Conservation (phyloP, 148 eudicot genomes). For the Vaccinium myrtillus region DNA sequence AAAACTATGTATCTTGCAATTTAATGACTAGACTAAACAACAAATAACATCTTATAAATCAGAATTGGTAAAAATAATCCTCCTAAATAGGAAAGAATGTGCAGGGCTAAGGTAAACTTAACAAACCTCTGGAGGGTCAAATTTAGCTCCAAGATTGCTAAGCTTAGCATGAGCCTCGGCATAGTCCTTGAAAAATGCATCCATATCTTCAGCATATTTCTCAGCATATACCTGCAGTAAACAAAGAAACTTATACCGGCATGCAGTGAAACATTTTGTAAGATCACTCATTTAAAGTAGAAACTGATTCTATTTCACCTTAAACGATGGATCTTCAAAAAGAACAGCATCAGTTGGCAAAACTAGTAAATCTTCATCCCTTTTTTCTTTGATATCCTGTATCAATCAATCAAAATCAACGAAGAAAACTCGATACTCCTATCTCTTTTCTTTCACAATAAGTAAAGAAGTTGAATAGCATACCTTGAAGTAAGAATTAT, state of each 20-base stretch:
- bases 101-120: not conserved
- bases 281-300: not conserved
- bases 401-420: slow-evolving; percentile 23
- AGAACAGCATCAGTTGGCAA: slow-evolving; percentile 97
- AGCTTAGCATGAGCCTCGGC: slow-evolving; percentile 98
- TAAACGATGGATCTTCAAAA: slow-evolving; percentile 92
- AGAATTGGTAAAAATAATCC: not conserved
- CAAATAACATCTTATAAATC: not conserved
- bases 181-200: slow-evolving; percentile 85
- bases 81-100: not conserved
- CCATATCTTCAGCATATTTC: slow-evolving; percentile 84
- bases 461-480: slow-evolving; percentile 9
- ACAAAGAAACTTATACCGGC: slow-evolving; percentile 4
- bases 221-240: slow-evolving; percentile 77
- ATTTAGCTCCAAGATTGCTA: slow-evolving; percentile 94
- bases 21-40: not conserved
- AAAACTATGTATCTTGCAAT: not conserved
- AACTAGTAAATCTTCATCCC: slow-evolving; percentile 88
- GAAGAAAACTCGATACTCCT: not conserved
- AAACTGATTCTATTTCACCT: slow-evolving; percentile 47
- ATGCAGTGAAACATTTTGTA: not conserved
- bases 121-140: slow-evolving; percentile 90
- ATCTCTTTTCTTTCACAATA: not conserved
- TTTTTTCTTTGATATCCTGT: slow-evolving; percentile 84
- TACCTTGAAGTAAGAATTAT: slow-evolving; percentile 96